A percentile compares a stretch with the other conserved stretches of the same genome.
phyloP scores from a whole-genome alignment of 1,139 yeast species.

The Saccharomycopsis hybrid region DNA sequence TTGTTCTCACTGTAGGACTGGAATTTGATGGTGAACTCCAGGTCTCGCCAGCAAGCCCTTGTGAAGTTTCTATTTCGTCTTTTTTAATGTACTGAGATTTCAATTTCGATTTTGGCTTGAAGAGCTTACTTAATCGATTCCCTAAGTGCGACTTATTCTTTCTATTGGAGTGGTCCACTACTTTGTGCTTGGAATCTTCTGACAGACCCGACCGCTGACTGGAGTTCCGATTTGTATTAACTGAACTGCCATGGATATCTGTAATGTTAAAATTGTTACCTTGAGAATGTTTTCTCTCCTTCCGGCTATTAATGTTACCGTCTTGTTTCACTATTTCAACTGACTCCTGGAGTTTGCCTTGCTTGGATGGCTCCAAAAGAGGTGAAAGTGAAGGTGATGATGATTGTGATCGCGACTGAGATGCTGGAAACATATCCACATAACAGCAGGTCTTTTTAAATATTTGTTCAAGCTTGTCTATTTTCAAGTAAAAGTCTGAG shows the following conservation, averaged over 20 bases:
- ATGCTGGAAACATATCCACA: slow-evolving; percentile 20
- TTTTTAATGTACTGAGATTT: neutral
- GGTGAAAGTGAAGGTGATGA: no score
- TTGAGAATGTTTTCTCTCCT: no score
- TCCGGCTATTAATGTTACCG: no score
- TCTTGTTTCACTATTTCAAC: no score
- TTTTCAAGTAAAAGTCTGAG: slow-evolving; percentile 27
- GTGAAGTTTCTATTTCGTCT: neutral
- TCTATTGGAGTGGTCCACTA: neutral
- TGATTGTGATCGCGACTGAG: no score
- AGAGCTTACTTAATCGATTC: slow-evolving; percentile 14
- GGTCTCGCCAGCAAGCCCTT: neutral
- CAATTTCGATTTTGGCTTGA: slow-evolving; percentile 8
- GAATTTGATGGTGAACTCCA: slow-evolving; percentile 1
- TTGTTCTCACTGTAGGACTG: slow-evolving; percentile 1
- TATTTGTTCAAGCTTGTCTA: slow-evolving; percentile 35
- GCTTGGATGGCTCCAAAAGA: no score
- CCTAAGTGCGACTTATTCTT: neutral
- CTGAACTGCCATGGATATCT: no score
- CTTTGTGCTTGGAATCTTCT: neutral
- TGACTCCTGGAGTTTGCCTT: no score
- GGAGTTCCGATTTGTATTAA: no score
- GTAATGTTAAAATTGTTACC: no score
- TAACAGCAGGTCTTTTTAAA: slow-evolving; percentile 41
- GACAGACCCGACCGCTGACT: no score